Conservation (phyloP, 176 grass and related monocot genomes). For the Oryza rufipogon region DNA sequence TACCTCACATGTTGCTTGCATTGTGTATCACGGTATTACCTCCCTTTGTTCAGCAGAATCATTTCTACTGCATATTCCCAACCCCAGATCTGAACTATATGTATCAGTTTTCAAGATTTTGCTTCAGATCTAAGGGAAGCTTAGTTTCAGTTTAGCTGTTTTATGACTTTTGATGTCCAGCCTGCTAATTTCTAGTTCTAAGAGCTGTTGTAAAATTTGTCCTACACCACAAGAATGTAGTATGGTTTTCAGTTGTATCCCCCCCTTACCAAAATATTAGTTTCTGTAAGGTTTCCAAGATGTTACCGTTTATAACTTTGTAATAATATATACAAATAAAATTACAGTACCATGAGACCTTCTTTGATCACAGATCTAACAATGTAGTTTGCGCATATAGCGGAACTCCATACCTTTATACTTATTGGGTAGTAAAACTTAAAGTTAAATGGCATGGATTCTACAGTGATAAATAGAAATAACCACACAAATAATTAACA, state of each 20-base stretch:
- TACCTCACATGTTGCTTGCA: slow-evolving; percentile 22
- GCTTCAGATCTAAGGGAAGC: slow-evolving; percentile 25
- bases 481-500: background rate
- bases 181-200: background rate
- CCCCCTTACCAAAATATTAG: background rate
- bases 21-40: slow-evolving; percentile 18
- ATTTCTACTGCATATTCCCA: slow-evolving; percentile 15
- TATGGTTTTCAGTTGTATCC: background rate
- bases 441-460: background rate
- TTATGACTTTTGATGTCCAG: background rate
- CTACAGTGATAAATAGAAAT: background rate
- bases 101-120: slow-evolving; percentile 6
- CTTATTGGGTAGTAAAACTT: background rate
- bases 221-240: background rate
- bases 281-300: background rate
- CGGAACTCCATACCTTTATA: background rate
- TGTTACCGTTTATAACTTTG: background rate
- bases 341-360: background rate
- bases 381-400: background rate
- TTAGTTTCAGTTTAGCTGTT: slow-evolving; percentile 4
- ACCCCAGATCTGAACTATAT: slow-evolving; percentile 31
- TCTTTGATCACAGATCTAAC: background rate
- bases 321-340: background rate
- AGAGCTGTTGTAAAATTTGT: background rate
- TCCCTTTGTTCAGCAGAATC: background rate